Evolutionary conservation across 768 basidiomycete genomes (phyloP), one percentile per base, ranked within the genome.

Genomic region (Xerocomellus amylosporus): DNA sequence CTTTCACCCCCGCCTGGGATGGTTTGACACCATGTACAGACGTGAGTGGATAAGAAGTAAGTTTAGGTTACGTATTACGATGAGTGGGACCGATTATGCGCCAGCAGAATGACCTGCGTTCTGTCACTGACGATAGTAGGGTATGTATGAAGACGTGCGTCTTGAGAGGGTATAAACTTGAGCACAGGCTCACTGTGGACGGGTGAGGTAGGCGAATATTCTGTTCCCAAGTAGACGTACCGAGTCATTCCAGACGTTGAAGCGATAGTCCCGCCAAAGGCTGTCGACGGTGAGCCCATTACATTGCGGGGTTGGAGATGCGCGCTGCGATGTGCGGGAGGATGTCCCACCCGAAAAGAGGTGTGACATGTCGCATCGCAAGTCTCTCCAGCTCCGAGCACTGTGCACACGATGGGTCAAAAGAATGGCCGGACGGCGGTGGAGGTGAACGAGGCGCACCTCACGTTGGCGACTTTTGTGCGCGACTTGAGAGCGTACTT

Each of bases 401-500:
- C 86, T 88, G 65, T 15, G 20, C 12, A n/a, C 14, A 19, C 8
- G 37, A 31, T 28, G 31, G 28, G 46, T 46, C 50, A 59, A 51
- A 45, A 37, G 41, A 26, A 54, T 19, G 49, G 20, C 20, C 20
- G 26, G 49, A 36, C 24, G 56, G 22, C 14, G 28, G 47, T 17
- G 37, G 20, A 49, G 37, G 51, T 14, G 59, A 19, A 53, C 24
- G 52, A 38, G 53, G 20, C 85, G 63, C 70, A 87, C 86, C 84
- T 85, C 70, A 88, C 79, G 65, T 84, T 83, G 54, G 79, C 84
- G 28, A 87, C 85, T 63, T 82, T 84, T 46, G 80, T 79, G 58
- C 77, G 79, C 56, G 77, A 77, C 68, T 87, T 87, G 54, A 88
- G 72, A 34, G 83, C 85, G 67, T 88, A 87, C 63, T 80, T 79